These are phyloP conservation scores for Rosa chinensis DNA, from an alignment of 306 rosid genomes.

Conservation along the genomic window DNA sequence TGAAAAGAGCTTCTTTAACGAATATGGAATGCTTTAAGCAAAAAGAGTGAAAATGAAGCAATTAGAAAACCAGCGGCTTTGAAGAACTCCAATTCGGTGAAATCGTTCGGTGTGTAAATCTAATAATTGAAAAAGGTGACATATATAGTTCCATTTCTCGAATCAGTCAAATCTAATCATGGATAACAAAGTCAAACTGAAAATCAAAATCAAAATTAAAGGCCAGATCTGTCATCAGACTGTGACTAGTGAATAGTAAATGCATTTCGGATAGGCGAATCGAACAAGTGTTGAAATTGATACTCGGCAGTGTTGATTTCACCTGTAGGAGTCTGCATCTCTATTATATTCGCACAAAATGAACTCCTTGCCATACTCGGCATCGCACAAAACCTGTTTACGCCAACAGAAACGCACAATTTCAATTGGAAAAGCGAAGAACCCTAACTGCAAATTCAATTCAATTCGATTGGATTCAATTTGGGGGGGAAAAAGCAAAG, in stretches of 20 bases:
- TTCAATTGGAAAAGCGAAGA: not conserved
- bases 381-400: slow-evolving; percentile 64
- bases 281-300: not conserved
- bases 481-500: too few species aligned
- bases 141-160: not conserved
- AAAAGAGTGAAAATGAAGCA: too few species aligned
- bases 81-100: not conserved
- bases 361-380: slow-evolving; percentile 75
- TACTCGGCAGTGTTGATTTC: not conserved
- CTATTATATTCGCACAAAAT: slow-evolving; percentile 92
- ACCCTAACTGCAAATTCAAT: not conserved
- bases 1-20: not conserved
- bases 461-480: too few species aligned
- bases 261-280: not conserved
- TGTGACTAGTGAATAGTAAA: not conserved
- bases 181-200: not conserved
- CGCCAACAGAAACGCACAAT: too few species aligned
- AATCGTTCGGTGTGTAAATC: not conserved
- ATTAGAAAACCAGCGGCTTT: not conserved
- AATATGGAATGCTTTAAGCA: not conserved
- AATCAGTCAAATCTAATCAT: not conserved
- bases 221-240: not conserved
- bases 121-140: not conserved
- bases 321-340: slow-evolving; percentile 98
- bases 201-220: not conserved